Evolutionary conservation across 768 basidiomycete genomes (phyloP).

Genomic region (Mycena olivaceomarginata): DNA sequence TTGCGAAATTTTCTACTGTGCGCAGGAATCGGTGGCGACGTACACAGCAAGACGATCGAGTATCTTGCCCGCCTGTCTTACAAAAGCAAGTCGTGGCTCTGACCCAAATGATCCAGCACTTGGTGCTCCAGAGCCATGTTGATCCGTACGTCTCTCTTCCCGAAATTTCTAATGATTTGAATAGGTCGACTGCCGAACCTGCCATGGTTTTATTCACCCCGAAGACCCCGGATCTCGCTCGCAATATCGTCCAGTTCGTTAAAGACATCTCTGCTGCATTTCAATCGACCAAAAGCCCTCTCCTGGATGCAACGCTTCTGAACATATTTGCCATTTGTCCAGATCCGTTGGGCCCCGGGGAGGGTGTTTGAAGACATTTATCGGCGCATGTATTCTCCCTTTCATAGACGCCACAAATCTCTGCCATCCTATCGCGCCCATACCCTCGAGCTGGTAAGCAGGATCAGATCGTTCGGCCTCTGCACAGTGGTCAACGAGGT

Average conservation of each 20-base stretch:
- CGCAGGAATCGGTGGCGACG: constrained; percentile 4
- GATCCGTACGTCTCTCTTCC: background rate
- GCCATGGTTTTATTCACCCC: background rate
- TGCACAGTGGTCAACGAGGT: background rate
- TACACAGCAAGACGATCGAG: background rate
- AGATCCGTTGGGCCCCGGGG: background rate
- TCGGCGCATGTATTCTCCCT: background rate
- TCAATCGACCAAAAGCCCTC: background rate
- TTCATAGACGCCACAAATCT: background rate
- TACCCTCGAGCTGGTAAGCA: background rate
- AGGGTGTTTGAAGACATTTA: background rate
- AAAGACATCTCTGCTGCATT: background rate
- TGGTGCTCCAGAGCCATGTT: background rate
- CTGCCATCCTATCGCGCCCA: background rate
- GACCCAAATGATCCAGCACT: background rate
- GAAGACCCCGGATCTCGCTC: background rate
- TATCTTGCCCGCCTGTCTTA: constrained; percentile 11
- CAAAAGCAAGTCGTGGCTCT: background rate
- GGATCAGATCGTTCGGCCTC: background rate
- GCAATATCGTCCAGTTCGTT: constrained; percentile 9
- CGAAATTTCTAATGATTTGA: background rate
- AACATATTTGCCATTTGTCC: background rate
- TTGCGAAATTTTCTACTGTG: constrained; percentile 11
- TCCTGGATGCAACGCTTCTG: constrained; percentile 10
- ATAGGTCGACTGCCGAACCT: background rate